phyloP scores from a whole-genome alignment of 768 basidiomycete genomes.

The Lactarius trivialis region DNA sequence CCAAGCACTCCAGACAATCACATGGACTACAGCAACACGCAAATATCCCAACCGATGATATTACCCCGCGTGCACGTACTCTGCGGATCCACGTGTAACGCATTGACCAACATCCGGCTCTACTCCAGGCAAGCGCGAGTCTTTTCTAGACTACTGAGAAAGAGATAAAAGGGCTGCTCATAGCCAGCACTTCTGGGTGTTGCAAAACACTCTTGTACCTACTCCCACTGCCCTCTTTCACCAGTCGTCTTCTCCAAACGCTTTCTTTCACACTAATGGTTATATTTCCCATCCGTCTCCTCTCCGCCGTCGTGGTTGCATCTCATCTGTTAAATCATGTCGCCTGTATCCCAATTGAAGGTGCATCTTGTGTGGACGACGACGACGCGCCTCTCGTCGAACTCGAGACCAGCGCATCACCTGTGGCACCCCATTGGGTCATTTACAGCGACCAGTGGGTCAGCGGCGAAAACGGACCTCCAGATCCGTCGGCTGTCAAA shows the following conservation, averaged over 20 bases:
- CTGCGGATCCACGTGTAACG: background rate
- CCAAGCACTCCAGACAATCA: background rate
- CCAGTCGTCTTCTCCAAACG: background rate
- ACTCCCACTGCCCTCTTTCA: background rate
- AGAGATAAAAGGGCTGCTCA: background rate
- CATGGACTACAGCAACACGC: background rate
- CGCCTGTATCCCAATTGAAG: background rate
- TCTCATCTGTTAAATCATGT: constrained; percentile 3
- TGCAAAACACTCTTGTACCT: background rate
- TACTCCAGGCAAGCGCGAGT: background rate
- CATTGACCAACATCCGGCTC: background rate
- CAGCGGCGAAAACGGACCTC: constrained; percentile 36
- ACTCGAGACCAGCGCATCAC: constrained; percentile 10
- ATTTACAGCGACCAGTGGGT: constrained; percentile 35
- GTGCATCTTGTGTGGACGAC: background rate
- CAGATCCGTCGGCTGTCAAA: constrained; percentile 29
- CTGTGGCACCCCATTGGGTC: constrained; percentile 36
- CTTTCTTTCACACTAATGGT: background rate
- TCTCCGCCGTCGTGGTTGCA: background rate
- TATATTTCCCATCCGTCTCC: background rate
- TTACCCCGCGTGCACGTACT: background rate
- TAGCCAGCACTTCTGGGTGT: background rate
- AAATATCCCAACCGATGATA: background rate
- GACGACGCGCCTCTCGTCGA: background rate
- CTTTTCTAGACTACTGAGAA: background rate